These are phyloP conservation scores for Penicillium cosmopolitanum DNA, from an alignment of 495 filamentous ascomycete genomes.

Conservation along the genomic window DNA sequence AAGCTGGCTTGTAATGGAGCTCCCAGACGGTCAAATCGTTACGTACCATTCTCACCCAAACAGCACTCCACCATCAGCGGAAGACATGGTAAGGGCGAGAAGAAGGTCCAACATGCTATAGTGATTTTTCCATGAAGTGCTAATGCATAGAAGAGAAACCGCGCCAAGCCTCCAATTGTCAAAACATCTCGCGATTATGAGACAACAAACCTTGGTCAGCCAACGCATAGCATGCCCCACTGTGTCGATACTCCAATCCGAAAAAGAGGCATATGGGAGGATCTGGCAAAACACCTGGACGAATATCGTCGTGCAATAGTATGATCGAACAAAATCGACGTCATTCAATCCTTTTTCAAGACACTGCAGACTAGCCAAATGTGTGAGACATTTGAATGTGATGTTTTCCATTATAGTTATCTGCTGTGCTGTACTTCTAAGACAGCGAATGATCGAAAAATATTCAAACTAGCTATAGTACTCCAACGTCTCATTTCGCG, in stretches of 20 bases:
- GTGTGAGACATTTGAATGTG: too few relatives aligned
- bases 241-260: background rate
- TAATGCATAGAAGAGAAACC: background rate
- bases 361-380: too few relatives aligned
- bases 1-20: slow-evolving; percentile 9
- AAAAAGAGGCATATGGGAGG: background rate
- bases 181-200: background rate
- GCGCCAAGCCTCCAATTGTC: background rate
- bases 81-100: slow-evolving; percentile 4
- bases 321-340: background rate
- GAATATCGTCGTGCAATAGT: background rate
- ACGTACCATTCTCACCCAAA: slow-evolving; percentile 9
- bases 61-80: background rate
- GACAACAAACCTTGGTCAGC: background rate
- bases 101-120: background rate
- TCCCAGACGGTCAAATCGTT: slow-evolving; percentile 1
- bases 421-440: too few relatives aligned
- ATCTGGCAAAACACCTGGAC: background rate
- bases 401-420: too few relatives aligned
- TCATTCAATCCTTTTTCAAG: too few relatives aligned
- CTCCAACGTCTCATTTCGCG: too few relatives aligned
- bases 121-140: background rate
- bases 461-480: too few relatives aligned
- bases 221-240: background rate
- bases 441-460: too few relatives aligned